A percentile compares a stretch with the other conserved stretches of the same genome.
Conservation (phyloP, 148 eudicot genomes). For the Arctostaphylos glauca region DNA sequence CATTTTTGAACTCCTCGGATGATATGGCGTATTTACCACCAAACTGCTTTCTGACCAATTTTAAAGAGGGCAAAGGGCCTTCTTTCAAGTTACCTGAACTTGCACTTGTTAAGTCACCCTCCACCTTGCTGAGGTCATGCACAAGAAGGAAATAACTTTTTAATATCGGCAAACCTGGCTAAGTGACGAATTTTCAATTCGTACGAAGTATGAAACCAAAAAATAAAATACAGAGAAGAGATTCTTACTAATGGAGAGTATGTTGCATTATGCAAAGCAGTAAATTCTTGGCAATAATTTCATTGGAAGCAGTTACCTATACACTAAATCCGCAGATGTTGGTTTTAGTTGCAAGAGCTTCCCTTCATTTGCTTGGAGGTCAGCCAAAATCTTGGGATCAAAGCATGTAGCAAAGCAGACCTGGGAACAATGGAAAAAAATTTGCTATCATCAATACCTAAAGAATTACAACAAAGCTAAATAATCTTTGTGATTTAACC, state of each 20-base stretch:
- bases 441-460: neutral
- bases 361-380: conserved; percentile 82
- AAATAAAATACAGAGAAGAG: neutral
- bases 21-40: conserved; percentile 85
- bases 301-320: conserved; percentile 42
- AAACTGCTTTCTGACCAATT: conserved; percentile 72
- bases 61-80: conserved; percentile 47
- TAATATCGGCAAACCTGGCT: neutral
- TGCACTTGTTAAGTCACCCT: conserved; percentile 44
- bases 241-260: no score
- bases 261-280: neutral
- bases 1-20: conserved; percentile 80
- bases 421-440: conserved; percentile 33
- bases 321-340: conserved; percentile 76
- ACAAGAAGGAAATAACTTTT: neutral
- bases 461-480: neutral
- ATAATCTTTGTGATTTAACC: conserved; percentile 34
- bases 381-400: conserved; percentile 67
- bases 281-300: neutral
- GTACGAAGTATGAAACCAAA: neutral
- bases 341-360: conserved; percentile 70
- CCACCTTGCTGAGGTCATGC: conserved; percentile 51
- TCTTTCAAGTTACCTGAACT: conserved; percentile 38
- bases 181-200: neutral
- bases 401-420: conserved; percentile 97